Evolutionary conservation across 108 stramenopile genomes (phyloP), one percentile per base, ranked within the genome.

Genomic region (Seminavis robusta): DNA sequence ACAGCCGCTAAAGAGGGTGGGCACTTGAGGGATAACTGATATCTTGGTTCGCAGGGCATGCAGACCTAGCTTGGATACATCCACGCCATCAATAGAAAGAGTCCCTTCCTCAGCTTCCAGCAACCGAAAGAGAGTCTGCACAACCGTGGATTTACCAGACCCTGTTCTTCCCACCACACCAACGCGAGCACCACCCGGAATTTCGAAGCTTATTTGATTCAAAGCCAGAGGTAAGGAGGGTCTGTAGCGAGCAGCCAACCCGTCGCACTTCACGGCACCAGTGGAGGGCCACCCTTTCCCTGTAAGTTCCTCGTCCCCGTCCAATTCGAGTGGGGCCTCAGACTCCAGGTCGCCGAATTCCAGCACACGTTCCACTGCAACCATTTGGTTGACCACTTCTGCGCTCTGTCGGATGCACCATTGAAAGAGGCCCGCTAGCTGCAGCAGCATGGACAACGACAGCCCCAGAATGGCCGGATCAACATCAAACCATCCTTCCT

Each of bases 341-440:
- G 86, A 49, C 39, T 74, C 59, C 27, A 92, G 34, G 23, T 86
- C 58, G n/a, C 81, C 69, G 65, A 77, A 92, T 23, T 54, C 83
- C 15, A 80, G 54, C 6, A 92, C 86, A 23, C 90, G 74, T 62
- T 92, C 90, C 7, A 96, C 90, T 29, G 85, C 74, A 41, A 96
- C 89, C 88, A 99, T 95, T 36, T 90, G 89, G 47, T 92, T 94
- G 25, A 88, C 88, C 1, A 96, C 89, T 67, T 97, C 95, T 5
- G 96, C 95, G 32, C 60, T 65, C 52, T 91, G 86, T 37, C 86
- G 62, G 16, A 88, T 71, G 48, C 79, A 76, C 86, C 86, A 92
- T 37, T 83, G 90, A 61, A 92, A 88, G 8, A 77, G 29, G 21
- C 77, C 74, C 4, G 70, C 61, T 30, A 92, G 52, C 55, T 84